A percentile compares a stretch with the other conserved stretches of the same genome.
These are phyloP conservation scores for Pleurotus salmoneostramineus DNA, from an alignment of 768 basidiomycete genomes.

Conservation along the genomic window DNA sequence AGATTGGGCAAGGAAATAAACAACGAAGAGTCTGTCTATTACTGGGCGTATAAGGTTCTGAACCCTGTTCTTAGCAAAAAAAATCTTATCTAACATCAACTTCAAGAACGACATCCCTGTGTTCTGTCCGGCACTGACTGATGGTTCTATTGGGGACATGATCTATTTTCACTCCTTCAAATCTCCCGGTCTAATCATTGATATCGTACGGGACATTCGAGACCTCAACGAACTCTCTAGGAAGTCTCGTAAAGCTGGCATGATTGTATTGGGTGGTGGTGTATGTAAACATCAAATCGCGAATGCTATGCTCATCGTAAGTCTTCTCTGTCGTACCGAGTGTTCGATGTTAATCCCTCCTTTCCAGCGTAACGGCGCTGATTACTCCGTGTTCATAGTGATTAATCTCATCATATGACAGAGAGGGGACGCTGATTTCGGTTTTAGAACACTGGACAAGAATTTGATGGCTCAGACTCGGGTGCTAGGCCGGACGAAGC, in stretches of 20 bases:
- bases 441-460: conserved; percentile 91
- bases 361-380: conserved; percentile 90
- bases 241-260: conserved; percentile 89
- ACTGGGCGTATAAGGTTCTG: conserved; percentile 96
- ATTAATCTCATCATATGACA: neutral
- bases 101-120: conserved; percentile 94
- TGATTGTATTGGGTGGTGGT: conserved; percentile 97
- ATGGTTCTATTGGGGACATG: conserved; percentile 98
- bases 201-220: conserved; percentile 94
- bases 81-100: conserved; percentile 12
- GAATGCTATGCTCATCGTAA: conserved; percentile 98
- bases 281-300: conserved; percentile 99
- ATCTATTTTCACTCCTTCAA: conserved; percentile 98
- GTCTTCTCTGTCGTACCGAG: conserved; percentile 14
- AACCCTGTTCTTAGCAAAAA: conserved; percentile 12
- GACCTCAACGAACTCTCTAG: conserved; percentile 86
- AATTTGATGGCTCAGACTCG: conserved; percentile 98
- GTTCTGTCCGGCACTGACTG: conserved; percentile 97
- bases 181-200: conserved; percentile 78
- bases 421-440: neutral
- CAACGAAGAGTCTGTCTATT: conserved; percentile 96
- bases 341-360: neutral
- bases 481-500: conserved; percentile 97
- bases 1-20: conserved; percentile 96
- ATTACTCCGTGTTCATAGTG: conserved; percentile 94